phyloP scores from a whole-genome alignment of 2,329 filamentous ascomycete species.

The Neonectria sp. region DNA sequence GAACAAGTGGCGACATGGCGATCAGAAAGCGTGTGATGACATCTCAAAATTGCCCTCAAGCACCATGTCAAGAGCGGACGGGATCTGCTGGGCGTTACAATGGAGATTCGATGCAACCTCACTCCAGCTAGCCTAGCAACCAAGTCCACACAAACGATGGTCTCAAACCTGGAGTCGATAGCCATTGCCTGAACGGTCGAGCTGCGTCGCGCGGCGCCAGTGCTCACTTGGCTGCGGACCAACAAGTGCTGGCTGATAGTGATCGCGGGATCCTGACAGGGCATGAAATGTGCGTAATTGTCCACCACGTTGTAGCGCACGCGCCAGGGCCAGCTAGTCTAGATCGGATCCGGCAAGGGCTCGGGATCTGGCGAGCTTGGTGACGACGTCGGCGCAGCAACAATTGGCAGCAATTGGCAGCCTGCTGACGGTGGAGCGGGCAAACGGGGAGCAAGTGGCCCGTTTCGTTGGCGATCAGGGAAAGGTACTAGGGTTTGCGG shows the following conservation, averaged over 20 bases:
- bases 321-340: constrained; percentile 43
- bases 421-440: constrained; percentile 40
- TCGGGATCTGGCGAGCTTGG: constrained; percentile 47
- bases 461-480: constrained; percentile 33
- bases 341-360: constrained; percentile 45
- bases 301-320: constrained; percentile 46
- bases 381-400: constrained; percentile 47
- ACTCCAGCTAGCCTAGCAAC: constrained; percentile 23
- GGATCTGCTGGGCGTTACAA: constrained; percentile 31
- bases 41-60: constrained; percentile 6
- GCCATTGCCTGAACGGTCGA: constrained; percentile 50
- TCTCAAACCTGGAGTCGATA: constrained; percentile 43
- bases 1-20: neutral
- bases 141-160: constrained; percentile 38
- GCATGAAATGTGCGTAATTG: constrained; percentile 40
- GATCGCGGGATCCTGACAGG: constrained; percentile 48
- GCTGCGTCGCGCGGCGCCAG: constrained; percentile 48
- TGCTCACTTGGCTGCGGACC: constrained; percentile 43
- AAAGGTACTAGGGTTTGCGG: constrained; percentile 42
- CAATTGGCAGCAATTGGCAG: constrained; percentile 45
- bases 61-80: constrained; percentile 11
- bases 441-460: constrained; percentile 35
- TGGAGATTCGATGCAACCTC: constrained; percentile 35
- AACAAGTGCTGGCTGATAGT: constrained; percentile 47
- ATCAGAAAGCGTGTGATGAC: neutral